Base-by-base conservation (phyloP, 371 early-diverging fungal species). In the Capniomyces stellatus region DNA sequence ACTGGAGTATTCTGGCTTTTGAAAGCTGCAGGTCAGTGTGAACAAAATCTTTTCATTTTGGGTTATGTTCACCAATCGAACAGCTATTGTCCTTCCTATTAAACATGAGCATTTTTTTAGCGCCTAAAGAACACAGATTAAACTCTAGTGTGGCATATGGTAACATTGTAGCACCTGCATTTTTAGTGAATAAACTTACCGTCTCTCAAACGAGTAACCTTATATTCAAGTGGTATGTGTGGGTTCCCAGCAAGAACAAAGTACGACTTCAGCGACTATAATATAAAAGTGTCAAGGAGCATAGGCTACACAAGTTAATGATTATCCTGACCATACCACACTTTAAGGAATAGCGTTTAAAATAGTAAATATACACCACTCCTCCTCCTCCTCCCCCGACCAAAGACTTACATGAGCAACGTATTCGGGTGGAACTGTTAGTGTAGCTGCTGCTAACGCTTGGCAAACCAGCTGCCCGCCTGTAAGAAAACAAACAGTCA, bases 381-480 rank as follows among this genome's bases (percentile, higher is more conserved):
- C n/a, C n/a, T n/a, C n/a, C n/a, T n/a, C n/a, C n/a, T n/a, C n/a
- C n/a, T n/a, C n/a, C n/a, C n/a, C n/a, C n/a, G 46, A 25, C 12
- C 12, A n/a, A 44, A 12, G 21, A 44, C 6, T 44, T 44, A n/a
- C 46, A 44, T 44, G 46, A 44, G 25, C 46, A 22, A 44, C 6
- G n/a, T 22, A 44, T 4, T 44, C n/a, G 46, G 46, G 4, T 29
- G 10, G 19, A n/a, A 51, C 51, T 25, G 51, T 51, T 19, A 39
- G 51, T 8, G 23, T 39, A 8, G 51, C 51, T 12, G 51, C 3
- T 4, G 44, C 44, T 8, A 51, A 19, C 19, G 51, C 51, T 19
- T 51, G 51, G 25, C 22, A 8, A 4, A 51, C 51, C 15, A 90
- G 78, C 57, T 86, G 83, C 6, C 85, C 86, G 63, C 92, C 92